These are phyloP conservation scores for Cyphellophora attinorum DNA, from an alignment of 2,329 filamentous ascomycete genomes.

Conservation along the genomic window DNA sequence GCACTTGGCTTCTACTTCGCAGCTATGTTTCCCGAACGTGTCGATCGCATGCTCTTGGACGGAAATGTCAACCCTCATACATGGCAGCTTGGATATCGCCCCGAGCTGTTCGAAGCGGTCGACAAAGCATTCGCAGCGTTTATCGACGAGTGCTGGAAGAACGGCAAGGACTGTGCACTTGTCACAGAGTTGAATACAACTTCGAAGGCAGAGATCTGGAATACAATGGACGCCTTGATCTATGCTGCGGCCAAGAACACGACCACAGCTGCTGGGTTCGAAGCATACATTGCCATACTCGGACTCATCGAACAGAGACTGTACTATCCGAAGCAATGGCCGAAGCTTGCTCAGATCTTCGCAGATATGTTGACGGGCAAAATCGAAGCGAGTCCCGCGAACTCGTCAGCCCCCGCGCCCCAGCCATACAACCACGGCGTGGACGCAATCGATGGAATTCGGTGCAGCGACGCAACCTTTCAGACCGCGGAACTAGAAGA, in stretches of 20 bases:
- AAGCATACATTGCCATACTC: constrained; percentile 1
- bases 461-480: constrained; percentile 8
- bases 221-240: constrained; percentile 3
- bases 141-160: constrained; percentile 3
- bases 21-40: constrained; percentile 30
- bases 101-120: not conserved
- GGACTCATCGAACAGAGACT: constrained; percentile 1
- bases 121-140: constrained; percentile 7
- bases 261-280: not conserved
- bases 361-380: constrained; percentile 1
- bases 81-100: constrained; percentile 5
- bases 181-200: not conserved
- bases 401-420: not conserved
- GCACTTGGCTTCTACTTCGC: constrained; percentile 24
- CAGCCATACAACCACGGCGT: not conserved
- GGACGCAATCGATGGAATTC: constrained; percentile 8
- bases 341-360: constrained; percentile 2
- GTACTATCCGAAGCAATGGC: constrained; percentile 5
- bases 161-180: constrained; percentile 3
- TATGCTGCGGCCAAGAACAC: constrained; percentile 2
- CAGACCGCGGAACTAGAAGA: constrained; percentile 4
- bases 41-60: constrained; percentile 30
- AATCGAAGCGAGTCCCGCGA: not conserved
- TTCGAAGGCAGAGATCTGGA: constrained; percentile 2
- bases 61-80: constrained; percentile 6